Evolutionary conservation across 2,329 filamentous ascomycete genomes (phyloP), one percentile per base, ranked within the genome.

Genomic region (Epicoccum sorghinum): DNA sequence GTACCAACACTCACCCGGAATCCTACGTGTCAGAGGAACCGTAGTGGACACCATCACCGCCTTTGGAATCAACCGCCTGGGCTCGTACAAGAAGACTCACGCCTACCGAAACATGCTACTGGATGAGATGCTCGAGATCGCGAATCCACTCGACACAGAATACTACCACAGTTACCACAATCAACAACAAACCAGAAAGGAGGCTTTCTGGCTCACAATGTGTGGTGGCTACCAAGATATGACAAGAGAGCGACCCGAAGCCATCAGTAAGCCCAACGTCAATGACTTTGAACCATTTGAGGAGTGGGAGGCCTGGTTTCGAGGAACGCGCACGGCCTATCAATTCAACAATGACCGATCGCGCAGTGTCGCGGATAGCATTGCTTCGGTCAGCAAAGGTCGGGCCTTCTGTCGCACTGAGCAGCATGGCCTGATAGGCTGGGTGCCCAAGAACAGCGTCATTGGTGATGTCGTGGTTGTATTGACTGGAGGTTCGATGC

Each of bases 121-220:
- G 13, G 38, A 47, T 9, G 49, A 52, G 3, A 47, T 52, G 43
- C 42, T 30, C 30, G 4, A 47, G 32, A 32, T 52, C 1, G 49
- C 49, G 3, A 10, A 42, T 3, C 43, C 49, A 38, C 7, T 7
- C 13, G 37, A 37, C 1, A 37, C 27, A 3, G 18, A n/a, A 8
- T 33, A 32, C 24, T 42, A 47, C 27, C 27, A 29, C 9, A 9
- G 6, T 6, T 29, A 29, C 14, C 9, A 14, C 10, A 25, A 42
- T 18, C 37, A 47, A 14, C 25, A 24, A 3, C 49, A 52, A 37
- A 47, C 43, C 13, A 46, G 25, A 9, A 52, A 52, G 32, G 43
- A 52, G 38, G 49, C 49, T 2, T 52, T 52, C 18, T 52, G 49
- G 49, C 49, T 52, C 23, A 42, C 49, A 13, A 29, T 52, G 43